Conservation (phyloP, 1,139 yeast genomes). For the Kurtzmaniella quercitrusa region DNA sequence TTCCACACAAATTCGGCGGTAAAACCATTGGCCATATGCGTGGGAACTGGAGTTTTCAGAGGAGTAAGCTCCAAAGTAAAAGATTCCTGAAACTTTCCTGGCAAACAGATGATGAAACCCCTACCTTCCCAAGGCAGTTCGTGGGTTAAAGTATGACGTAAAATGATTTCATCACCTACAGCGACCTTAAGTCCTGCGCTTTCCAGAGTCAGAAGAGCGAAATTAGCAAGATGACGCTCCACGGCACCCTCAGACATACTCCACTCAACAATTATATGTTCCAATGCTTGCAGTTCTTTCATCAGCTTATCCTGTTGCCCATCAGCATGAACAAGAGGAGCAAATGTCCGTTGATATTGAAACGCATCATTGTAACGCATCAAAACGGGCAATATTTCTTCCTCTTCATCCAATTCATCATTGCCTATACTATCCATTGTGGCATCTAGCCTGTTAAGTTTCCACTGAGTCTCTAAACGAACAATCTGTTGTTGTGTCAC, state of each 20-base stretch:
- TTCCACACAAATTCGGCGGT: constrained; percentile 91
- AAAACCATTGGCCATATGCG: constrained; percentile 60
- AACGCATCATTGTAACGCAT: constrained; percentile 80
- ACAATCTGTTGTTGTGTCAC: constrained; percentile 65
- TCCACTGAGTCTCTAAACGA: constrained; percentile 80
- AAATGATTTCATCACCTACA: constrained; percentile 77
- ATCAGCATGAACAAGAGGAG: constrained; percentile 78
- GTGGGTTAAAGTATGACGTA: constrained; percentile 53
- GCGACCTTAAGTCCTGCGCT: constrained; percentile 67
- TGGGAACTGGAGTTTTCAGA: constrained; percentile 41
- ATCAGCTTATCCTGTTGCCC: constrained; percentile 73
- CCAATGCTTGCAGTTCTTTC: constrained; percentile 77
- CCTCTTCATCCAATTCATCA: constrained; percentile 47
- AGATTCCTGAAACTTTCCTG: constrained; percentile 63
- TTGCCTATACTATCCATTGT: constrained; percentile 49
- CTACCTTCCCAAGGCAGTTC: constrained; percentile 61
- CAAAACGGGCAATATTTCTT: constrained; percentile 64
- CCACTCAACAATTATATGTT: constrained; percentile 75
- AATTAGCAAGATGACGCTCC: constrained; percentile 65
- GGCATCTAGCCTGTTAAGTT: constrained; percentile 57
- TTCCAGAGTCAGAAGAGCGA: constrained; percentile 65
- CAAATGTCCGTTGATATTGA: constrained; percentile 82
- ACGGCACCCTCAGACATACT: constrained; percentile 51
- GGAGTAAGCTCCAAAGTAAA: constrained; percentile 68
- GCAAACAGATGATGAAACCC: constrained; percentile 72